Percentiles rank a stretch among this genome's conserved stretches.
Evolutionary conservation across 768 basidiomycete genomes (phyloP).

Genomic region (Russula earlei): DNA sequence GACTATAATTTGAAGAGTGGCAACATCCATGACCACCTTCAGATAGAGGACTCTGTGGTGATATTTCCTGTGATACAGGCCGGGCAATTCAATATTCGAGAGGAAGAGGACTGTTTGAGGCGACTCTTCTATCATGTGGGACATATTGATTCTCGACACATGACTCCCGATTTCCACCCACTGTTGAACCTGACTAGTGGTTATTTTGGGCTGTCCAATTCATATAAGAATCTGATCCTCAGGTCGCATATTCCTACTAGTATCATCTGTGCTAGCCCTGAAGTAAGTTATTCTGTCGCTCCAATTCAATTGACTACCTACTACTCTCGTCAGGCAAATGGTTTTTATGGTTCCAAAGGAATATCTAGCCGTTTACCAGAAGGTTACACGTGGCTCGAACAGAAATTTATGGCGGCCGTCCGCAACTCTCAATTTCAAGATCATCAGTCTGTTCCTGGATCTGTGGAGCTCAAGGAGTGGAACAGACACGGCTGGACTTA

Average conservation of each 20-base stretch:
- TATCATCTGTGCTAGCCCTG: slow-evolving; percentile 80
- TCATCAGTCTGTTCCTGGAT: slow-evolving; percentile 30
- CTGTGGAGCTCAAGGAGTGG: slow-evolving; percentile 79
- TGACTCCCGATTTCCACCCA: slow-evolving; percentile 25
- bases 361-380: slow-evolving; percentile 92
- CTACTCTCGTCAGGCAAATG: slow-evolving; percentile 64
- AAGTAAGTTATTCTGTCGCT: slow-evolving; percentile 39
- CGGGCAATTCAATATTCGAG: slow-evolving; percentile 76
- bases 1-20: slow-evolving; percentile 19
- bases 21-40: slow-evolving; percentile 8
- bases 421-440: slow-evolving; percentile 30
- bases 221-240: slow-evolving; percentile 69
- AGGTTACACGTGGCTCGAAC: slow-evolving; percentile 83
- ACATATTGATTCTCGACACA: not conserved
- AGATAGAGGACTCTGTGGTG: slow-evolving; percentile 33
- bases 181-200: slow-evolving; percentile 83
- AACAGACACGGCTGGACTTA: slow-evolving; percentile 88
- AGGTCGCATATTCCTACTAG: slow-evolving; percentile 47
- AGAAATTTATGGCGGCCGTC: slow-evolving; percentile 68
- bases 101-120: slow-evolving; percentile 64
- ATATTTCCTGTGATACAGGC: slow-evolving; percentile 83
- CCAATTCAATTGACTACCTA: not conserved
- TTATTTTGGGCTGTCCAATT: slow-evolving; percentile 81
- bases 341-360: slow-evolving; percentile 84
- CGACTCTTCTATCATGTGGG: slow-evolving; percentile 41